These are phyloP conservation scores for Suhomyces sp. DNA, from an alignment of 805 yeast genomes.

Conservation along the genomic window DNA sequence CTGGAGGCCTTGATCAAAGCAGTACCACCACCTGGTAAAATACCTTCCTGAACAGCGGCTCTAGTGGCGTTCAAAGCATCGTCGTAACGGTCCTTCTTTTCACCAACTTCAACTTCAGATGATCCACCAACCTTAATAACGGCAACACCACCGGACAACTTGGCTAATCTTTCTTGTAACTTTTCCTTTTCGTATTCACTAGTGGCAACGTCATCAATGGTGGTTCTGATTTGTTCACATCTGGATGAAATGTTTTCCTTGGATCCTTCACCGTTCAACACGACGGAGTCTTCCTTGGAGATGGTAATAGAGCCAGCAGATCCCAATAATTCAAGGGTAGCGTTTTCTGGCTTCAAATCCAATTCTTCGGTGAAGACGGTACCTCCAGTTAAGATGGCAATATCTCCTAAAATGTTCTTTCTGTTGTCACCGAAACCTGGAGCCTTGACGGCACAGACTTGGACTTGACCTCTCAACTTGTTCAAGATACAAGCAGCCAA, in stretches of 20 bases:
- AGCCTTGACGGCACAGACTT: conserved; percentile 95
- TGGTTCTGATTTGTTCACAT: conserved; percentile 89
- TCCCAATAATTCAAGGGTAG: conserved; percentile 86
- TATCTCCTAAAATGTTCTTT: conserved; percentile 92
- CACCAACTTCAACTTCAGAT: conserved; percentile 97
- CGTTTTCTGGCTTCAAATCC: conserved; percentile 93
- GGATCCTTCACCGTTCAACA: conserved; percentile 88
- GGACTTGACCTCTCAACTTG: conserved; percentile 97
- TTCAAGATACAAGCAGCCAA: conserved; percentile 96
- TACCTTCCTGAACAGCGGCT: conserved; percentile 98
- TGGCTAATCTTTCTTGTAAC: conserved; percentile 95
- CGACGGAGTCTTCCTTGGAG: conserved; percentile 93
- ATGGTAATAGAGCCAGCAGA: conserved; percentile 87
- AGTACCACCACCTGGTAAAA: conserved; percentile 99
- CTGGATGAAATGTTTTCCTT: conserved; percentile 79
- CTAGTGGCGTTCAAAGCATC: conserved; percentile 98
- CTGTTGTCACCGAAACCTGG: conserved; percentile 99
- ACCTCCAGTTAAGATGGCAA: conserved; percentile 93
- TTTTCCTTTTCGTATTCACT: conserved; percentile 94
- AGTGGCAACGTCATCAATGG: conserved; percentile 71
- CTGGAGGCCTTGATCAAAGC: conserved; percentile 91
- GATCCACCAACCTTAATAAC: conserved; percentile 97
- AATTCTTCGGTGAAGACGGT: conserved; percentile 89
- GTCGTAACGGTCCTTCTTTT: conserved; percentile 98
- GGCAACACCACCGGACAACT: conserved; percentile 97